phyloP scores from a whole-genome alignment of 2,329 filamentous ascomycete species.

The Diaporthe caulivora region DNA sequence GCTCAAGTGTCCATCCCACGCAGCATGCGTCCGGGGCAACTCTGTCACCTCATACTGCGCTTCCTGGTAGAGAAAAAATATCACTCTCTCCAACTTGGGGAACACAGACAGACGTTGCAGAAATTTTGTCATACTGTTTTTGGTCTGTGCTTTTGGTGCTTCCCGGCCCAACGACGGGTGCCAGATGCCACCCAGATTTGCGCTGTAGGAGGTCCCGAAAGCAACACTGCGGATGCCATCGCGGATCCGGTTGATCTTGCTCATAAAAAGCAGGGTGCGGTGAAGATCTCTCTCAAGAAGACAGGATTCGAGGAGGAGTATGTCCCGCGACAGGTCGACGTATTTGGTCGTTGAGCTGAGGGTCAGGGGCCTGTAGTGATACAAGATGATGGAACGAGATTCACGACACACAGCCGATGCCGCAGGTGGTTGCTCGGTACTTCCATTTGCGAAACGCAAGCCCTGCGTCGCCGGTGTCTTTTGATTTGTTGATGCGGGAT shows the following conservation, averaged over 20 bases:
- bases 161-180: constrained; percentile 60
- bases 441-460: constrained; percentile 61
- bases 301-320: constrained; percentile 61
- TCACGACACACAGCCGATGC: constrained; percentile 59
- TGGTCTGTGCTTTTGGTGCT: constrained; percentile 47
- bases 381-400: constrained; percentile 56
- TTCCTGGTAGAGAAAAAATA: constrained; percentile 62
- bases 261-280: constrained; percentile 59
- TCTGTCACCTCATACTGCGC: constrained; percentile 58
- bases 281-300: constrained; percentile 60
- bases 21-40: constrained; percentile 41
- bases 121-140: constrained; percentile 58
- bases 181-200: constrained; percentile 56
- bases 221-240: constrained; percentile 56
- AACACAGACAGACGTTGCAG: constrained; percentile 57
- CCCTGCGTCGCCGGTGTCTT: constrained; percentile 55
- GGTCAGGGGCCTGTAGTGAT: constrained; percentile 58
- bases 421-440: constrained; percentile 58
- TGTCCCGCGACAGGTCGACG: constrained; percentile 59
- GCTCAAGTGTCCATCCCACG: constrained; percentile 31
- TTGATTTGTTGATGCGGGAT: constrained; percentile 58
- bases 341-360: constrained; percentile 61
- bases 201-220: constrained; percentile 60
- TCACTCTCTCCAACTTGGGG: constrained; percentile 53
- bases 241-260: constrained; percentile 58